A percentile compares a stretch with the other conserved stretches of the same genome.
Conservation (phyloP, 2,329 filamentous ascomycete genomes). For the Penicillium crustosum region DNA sequence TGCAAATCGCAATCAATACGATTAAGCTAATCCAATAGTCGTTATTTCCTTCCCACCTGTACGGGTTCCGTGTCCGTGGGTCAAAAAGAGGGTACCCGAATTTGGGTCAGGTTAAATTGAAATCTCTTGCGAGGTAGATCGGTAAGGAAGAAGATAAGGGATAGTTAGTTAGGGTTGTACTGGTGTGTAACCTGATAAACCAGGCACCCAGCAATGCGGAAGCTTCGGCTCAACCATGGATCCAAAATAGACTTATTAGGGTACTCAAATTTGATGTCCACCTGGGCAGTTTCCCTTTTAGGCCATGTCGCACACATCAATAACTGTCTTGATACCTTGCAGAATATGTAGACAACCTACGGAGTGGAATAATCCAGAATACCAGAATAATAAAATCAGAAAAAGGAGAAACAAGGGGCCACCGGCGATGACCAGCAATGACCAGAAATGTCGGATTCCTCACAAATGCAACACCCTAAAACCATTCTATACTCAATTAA, state of each 20-base stretch:
- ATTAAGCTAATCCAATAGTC: not conserved
- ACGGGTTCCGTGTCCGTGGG: not conserved
- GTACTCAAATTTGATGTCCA: not conserved
- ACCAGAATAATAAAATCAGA: not conserved
- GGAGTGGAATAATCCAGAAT: not conserved
- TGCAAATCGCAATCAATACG: not conserved
- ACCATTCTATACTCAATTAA: not conserved
- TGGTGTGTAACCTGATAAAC: too few relatives aligned
- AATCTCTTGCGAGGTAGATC: not conserved
- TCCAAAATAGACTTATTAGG: not conserved
- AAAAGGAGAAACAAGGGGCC: conserved; percentile 8
- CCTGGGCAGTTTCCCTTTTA: not conserved
- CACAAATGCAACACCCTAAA: conserved; percentile 4
- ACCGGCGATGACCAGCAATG: not conserved
- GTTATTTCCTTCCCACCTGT: not conserved
- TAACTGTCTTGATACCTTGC: not conserved
- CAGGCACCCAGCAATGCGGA: too few relatives aligned
- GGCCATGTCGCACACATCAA: not conserved
- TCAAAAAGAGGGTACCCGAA: not conserved
- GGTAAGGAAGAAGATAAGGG: not conserved
- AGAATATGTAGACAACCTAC: not conserved
- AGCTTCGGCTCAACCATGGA: conserved; percentile 5
- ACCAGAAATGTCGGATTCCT: conserved; percentile 7
- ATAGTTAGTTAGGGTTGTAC: too few relatives aligned
- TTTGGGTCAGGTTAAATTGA: not conserved